Percentiles rank a stretch among this genome's conserved stretches.
Conservation (phyloP, 768 basidiomycete species). For the Leucosporidium creatinivorum region DNA sequence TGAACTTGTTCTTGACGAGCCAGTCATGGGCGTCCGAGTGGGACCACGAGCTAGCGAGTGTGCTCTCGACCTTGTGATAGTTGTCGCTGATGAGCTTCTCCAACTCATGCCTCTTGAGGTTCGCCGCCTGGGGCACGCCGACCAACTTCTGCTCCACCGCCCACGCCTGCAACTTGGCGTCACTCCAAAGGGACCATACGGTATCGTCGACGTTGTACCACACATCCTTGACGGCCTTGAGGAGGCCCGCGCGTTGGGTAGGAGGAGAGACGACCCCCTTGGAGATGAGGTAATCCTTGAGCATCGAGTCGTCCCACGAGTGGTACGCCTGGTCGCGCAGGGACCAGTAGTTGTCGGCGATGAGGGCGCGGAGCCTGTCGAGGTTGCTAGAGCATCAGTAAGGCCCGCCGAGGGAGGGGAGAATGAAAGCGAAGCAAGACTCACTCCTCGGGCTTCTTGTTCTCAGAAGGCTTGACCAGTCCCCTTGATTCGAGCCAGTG, state of each 20-base stretch:
- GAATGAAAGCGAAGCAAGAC: not conserved
- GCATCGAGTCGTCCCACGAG: conserved; percentile 69
- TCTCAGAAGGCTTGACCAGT: conserved; percentile 28
- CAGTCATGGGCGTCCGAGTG: conserved; percentile 65
- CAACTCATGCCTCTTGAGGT: conserved; percentile 62
- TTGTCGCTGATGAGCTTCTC: conserved; percentile 65
- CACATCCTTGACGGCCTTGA: conserved; percentile 18
- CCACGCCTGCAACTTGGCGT: conserved; percentile 34
- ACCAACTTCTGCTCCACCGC: conserved; percentile 33
- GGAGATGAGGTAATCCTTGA: conserved; percentile 70
- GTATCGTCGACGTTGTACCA: conserved; percentile 24
- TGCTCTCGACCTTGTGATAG: conserved; percentile 56
- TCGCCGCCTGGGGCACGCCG: conserved; percentile 14
- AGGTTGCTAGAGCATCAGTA: conserved; percentile 8
- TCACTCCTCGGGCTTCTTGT: conserved; percentile 20
- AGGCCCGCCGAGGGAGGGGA: not conserved
- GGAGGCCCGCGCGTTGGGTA: conserved; percentile 20
- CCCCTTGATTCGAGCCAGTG: conserved; percentile 34
- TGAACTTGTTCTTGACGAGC: conserved; percentile 65
- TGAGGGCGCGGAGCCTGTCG: conserved; percentile 41
- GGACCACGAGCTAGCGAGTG: conserved; percentile 61
- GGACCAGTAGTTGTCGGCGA: conserved; percentile 45
- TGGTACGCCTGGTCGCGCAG: conserved; percentile 42
- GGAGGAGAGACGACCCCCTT: conserved; percentile 58
- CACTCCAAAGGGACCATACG: conserved; percentile 36